phyloP scores from a whole-genome alignment of 129 eudicot species.

The Erigeron canadensis region DNA sequence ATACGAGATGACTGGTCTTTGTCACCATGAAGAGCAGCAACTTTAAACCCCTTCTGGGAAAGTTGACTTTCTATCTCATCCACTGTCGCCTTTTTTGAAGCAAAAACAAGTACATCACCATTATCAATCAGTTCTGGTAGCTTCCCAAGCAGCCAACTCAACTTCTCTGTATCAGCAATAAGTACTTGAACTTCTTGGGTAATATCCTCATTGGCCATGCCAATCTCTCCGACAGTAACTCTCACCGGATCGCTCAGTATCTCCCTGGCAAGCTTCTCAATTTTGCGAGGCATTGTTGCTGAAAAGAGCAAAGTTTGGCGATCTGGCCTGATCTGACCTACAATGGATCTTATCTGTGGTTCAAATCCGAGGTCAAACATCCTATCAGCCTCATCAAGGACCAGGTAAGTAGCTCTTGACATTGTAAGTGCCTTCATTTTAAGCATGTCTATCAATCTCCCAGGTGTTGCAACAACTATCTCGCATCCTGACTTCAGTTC shows the following conservation, averaged over 20 bases:
- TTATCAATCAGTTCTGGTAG: constrained; percentile 82
- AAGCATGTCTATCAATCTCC: constrained; percentile 89
- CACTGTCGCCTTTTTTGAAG: constrained; percentile 86
- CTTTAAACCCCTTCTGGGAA: constrained; percentile 67
- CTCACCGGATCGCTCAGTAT: constrained; percentile 85
- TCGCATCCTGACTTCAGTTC: constrained; percentile 93
- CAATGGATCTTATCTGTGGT: constrained; percentile 90
- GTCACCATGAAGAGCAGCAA: constrained; percentile 98
- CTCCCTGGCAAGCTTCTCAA: constrained; percentile 95
- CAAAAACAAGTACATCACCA: constrained; percentile 90
- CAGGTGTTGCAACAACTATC: constrained; percentile 97
- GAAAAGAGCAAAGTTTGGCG: constrained; percentile 92
- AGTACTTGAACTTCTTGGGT: constrained; percentile 88
- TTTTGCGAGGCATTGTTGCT: constrained; percentile 97
- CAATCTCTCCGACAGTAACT: constrained; percentile 94
- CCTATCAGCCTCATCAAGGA: constrained; percentile 98
- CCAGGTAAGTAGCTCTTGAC: constrained; percentile 87
- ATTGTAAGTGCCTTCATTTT: constrained; percentile 88
- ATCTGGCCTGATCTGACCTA: constrained; percentile 96
- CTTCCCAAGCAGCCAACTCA: constrained; percentile 83
- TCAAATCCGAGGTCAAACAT: constrained; percentile 99
- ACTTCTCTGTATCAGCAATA: constrained; percentile 71
- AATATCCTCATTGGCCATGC: constrained; percentile 97
- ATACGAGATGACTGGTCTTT: constrained; percentile 93
- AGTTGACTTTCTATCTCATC: constrained; percentile 88